Conservation (phyloP, 78 protist species). For the Diacronema lutheri region DNA sequence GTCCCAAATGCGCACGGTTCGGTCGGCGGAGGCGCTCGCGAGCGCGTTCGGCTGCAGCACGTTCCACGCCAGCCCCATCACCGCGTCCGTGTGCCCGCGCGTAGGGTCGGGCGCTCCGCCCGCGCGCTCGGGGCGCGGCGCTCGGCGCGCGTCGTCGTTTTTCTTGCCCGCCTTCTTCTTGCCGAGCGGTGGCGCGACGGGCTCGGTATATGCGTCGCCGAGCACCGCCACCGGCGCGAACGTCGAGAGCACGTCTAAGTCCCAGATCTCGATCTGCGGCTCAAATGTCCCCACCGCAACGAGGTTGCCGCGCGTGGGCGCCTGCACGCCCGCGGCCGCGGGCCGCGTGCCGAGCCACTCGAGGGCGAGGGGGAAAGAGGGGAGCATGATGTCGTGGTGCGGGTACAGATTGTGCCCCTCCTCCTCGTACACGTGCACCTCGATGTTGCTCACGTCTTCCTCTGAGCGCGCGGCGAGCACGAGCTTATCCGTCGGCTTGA, state of each 20-base stretch:
- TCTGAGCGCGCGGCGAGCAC: conserved; percentile 5
- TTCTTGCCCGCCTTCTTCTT: conserved; percentile 34
- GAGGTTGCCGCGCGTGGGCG: conserved; percentile 38
- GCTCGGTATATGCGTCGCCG: conserved; percentile 48
- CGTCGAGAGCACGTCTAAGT: conserved; percentile 72
- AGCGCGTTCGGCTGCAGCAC: conserved; percentile 46
- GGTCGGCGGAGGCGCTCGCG: conserved; percentile 74
- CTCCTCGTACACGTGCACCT: conserved; percentile 70
- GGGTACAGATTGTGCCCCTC: conserved; percentile 62
- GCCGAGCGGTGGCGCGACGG: neutral
- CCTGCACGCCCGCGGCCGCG: neutral
- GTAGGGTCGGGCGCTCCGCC: neutral
- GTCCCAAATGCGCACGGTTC: conserved; percentile 81
- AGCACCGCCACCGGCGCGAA: conserved; percentile 61
- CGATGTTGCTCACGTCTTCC: neutral
- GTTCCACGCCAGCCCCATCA: conserved; percentile 64
- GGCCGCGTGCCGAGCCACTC: conserved; percentile 73
- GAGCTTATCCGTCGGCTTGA: neutral
- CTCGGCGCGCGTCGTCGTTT: neutral
- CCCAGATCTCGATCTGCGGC: conserved; percentile 81
- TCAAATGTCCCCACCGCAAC: conserved; percentile 82
- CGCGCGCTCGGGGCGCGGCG: neutral
- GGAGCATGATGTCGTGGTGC: conserved; percentile 79
- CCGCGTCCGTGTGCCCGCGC: conserved; percentile 49
- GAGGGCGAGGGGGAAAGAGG: conserved; percentile 65